Conservation (phyloP, 768 basidiomycete genomes). For the Floccularia luteovirens region DNA sequence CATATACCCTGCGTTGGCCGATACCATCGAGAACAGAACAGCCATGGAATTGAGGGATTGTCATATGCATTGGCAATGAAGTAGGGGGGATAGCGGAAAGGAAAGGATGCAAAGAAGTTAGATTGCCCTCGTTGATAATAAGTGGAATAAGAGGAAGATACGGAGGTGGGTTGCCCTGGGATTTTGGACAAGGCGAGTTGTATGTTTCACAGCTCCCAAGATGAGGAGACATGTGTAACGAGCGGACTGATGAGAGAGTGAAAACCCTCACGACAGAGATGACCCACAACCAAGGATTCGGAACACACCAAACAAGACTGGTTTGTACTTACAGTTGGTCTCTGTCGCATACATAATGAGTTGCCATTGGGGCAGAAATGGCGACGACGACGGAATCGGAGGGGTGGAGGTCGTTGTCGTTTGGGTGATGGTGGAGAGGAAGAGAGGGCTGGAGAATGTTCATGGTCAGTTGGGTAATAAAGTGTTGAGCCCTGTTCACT, state of each 20-base stretch:
- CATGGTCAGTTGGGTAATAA: constrained; percentile 3
- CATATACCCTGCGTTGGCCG: constrained; percentile 57
- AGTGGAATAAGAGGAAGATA: background rate
- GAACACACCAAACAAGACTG: constrained; percentile 12
- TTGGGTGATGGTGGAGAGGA: constrained; percentile 6
- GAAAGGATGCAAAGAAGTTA: constrained; percentile 1
- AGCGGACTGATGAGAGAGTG: background rate
- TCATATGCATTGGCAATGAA: constrained; percentile 4
- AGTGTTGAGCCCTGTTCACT: constrained; percentile 3
- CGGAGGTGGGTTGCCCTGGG: background rate
- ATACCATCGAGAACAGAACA: constrained; percentile 13
- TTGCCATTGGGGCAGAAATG: constrained; percentile 10
- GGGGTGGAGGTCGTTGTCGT: constrained; percentile 6
- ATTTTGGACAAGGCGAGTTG: too few species aligned
- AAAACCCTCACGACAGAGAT: constrained; percentile 1
- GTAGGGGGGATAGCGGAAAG: constrained; percentile 6
- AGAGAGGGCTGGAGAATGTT: constrained; percentile 1
- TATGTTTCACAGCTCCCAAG: background rate
- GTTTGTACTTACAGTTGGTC: constrained; percentile 29
- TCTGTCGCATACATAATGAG: constrained; percentile 24
- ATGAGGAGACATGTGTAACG: background rate
- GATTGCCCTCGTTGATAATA: background rate
- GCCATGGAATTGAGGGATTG: constrained; percentile 15
- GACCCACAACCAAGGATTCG: constrained; percentile 26
- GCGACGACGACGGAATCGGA: constrained; percentile 3